Conservation (phyloP, 306 rosid genomes). For the Quillaja saponaria region DNA sequence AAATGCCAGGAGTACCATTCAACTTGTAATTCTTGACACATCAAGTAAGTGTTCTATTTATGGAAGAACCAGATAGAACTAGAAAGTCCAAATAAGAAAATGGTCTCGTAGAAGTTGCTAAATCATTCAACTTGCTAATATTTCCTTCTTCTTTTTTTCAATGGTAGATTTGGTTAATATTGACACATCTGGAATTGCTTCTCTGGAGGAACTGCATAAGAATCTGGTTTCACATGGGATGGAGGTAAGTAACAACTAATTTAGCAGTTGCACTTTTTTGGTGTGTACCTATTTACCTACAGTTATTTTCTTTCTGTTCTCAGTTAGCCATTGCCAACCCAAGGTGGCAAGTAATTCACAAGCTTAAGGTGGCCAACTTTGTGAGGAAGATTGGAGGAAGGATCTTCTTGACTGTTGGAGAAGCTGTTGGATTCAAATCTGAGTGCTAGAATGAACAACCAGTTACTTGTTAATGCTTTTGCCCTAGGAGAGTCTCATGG, state of each 20-base stretch:
- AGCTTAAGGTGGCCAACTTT: conserved; percentile 67
- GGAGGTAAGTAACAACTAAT: no score
- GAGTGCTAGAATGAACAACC: conserved; percentile 15
- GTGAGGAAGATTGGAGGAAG: conserved; percentile 53
- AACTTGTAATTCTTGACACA: conserved; percentile 59
- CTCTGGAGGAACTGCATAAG: conserved; percentile 59
- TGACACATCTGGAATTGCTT: conserved; percentile 76
- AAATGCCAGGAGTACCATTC: conserved; percentile 34
- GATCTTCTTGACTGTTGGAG: conserved; percentile 74
- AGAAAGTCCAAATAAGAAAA: no score
- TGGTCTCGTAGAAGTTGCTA: no score
- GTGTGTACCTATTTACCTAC: background rate
- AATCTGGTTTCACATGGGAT: conserved; percentile 51
- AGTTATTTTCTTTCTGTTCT: background rate
- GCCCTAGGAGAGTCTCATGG: no score
- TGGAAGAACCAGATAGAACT: background rate
- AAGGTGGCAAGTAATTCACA: conserved; percentile 85
- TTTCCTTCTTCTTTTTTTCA: background rate
- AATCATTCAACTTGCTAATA: no score
- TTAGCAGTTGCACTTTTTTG: background rate
- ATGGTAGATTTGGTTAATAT: conserved; percentile 62
- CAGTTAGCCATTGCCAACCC: conserved; percentile 78
- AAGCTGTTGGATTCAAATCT: conserved; percentile 57
- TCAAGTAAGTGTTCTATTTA: conserved; percentile 63
- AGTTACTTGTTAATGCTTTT: no score